Conservation (phyloP, 2,329 filamentous ascomycete genomes). For the Dendrostoma leiphaemia region DNA sequence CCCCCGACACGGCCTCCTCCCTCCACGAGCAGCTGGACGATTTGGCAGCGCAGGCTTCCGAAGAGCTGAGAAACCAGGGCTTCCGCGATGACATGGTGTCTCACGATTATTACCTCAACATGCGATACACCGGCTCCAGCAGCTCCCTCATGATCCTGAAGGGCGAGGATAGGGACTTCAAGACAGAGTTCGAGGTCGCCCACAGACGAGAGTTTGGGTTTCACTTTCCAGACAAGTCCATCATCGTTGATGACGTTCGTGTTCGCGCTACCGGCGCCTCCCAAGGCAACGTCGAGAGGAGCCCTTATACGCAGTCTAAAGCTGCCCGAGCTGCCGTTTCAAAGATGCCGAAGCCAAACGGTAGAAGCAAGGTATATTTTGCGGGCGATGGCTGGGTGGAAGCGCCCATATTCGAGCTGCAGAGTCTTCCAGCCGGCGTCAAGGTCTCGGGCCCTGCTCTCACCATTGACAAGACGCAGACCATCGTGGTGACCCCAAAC, state of each 20-base stretch:
- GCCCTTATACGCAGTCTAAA: constrained; percentile 12
- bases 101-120: constrained; percentile 41
- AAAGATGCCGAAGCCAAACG: neutral
- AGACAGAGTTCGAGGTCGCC: constrained; percentile 31
- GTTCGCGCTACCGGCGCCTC: constrained; percentile 33
- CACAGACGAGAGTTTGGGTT: constrained; percentile 43
- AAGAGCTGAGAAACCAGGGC: constrained; percentile 39
- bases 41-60: constrained; percentile 30
- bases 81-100: constrained; percentile 40
- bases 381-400: constrained; percentile 31
- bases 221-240: constrained; percentile 30
- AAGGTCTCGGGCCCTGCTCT: constrained; percentile 64
- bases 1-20: constrained; percentile 11
- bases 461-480: constrained; percentile 67
- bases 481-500: constrained; percentile 67
- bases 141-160: constrained; percentile 39
- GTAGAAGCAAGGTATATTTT: constrained; percentile 20
- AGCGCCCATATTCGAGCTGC: constrained; percentile 67
- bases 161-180: constrained; percentile 29
- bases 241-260: constrained; percentile 41
- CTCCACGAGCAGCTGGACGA: constrained; percentile 18
- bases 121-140: constrained; percentile 43
- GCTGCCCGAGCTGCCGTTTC: neutral
- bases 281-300: neutral
- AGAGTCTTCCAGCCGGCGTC: constrained; percentile 59